Percentiles rank a stretch among this genome's conserved stretches.
phyloP scores from a whole-genome alignment of 2,329 filamentous ascomycete species.

The Phialophora verrucosa region DNA sequence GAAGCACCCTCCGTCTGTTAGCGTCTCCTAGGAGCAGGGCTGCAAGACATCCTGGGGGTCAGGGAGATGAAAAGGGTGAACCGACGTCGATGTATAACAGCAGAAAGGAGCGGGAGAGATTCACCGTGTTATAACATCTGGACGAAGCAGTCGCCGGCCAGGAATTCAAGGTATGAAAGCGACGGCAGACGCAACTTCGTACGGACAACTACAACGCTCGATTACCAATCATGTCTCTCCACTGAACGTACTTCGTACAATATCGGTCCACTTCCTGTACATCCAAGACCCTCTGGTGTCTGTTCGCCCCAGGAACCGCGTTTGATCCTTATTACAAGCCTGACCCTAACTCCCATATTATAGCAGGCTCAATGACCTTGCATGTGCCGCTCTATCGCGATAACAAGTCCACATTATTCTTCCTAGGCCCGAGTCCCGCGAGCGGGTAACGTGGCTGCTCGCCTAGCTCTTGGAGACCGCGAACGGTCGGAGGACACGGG shows the following conservation, averaged over 20 bases:
- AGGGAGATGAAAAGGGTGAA: not conserved
- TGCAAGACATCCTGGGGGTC: not conserved
- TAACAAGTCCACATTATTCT: not conserved
- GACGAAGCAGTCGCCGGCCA: not conserved
- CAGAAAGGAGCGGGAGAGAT: not conserved
- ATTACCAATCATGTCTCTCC: not conserved
- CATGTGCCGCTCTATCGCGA: not conserved
- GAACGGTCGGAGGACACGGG: slow-evolving; percentile 6
- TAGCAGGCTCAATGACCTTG: not conserved
- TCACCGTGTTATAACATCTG: not conserved
- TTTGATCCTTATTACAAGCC: not conserved
- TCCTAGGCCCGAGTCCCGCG: not conserved
- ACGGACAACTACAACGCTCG: not conserved
- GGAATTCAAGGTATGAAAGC: not conserved
- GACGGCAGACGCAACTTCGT: not conserved
- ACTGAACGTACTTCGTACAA: not conserved
- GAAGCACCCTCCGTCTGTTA: not conserved
- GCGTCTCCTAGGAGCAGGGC: not conserved
- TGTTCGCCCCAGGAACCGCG: not conserved
- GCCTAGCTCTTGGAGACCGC: slow-evolving; percentile 2
- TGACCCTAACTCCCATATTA: not conserved
- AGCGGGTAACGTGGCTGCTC: slow-evolving; percentile 16
- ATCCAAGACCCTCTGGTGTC: not conserved
- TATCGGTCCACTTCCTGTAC: not conserved
- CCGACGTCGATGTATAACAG: not conserved